Conservation (phyloP, 2,329 filamentous ascomycete species). For the Aspergillus brunneoviolaceus region DNA sequence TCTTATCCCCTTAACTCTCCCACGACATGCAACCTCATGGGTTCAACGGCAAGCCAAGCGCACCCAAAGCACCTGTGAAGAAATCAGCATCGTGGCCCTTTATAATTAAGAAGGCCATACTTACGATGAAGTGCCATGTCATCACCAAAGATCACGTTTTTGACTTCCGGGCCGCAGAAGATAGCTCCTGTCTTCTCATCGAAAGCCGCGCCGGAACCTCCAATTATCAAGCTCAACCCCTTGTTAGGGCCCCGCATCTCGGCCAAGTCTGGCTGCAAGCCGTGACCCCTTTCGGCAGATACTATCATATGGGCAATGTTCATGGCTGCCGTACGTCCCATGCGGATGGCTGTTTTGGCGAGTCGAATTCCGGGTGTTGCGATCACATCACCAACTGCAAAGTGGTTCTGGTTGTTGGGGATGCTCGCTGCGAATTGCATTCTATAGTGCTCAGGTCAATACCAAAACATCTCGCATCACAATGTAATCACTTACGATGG, state of each 20-base stretch:
- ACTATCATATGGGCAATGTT: constrained; percentile 1
- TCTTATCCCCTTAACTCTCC: neutral
- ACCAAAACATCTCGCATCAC: neutral
- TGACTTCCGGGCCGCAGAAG: neutral
- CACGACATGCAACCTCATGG: neutral
- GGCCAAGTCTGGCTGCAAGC: neutral
- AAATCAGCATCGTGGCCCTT: neutral
- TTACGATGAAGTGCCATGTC: neutral
- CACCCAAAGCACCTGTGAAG: neutral
- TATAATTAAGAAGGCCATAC: neutral
- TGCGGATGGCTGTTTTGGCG: neutral
- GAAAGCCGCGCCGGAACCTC: neutral
- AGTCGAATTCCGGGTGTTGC: neutral
- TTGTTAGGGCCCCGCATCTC: neutral
- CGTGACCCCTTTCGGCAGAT: neutral
- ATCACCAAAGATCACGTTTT: neutral
- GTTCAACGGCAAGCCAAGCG: neutral
- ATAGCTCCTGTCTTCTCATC: neutral
- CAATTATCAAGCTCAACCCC: neutral
- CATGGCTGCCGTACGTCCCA: neutral
- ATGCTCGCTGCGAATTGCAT: constrained; percentile 49
- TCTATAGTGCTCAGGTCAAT: neutral
- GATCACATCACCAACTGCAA: constrained; percentile 56
- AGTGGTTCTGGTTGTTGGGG: constrained; percentile 60
- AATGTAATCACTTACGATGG: constrained; percentile 46